phyloP scores from a whole-genome alignment of 805 yeast species.

The Ogataea nitratoaversa region DNA sequence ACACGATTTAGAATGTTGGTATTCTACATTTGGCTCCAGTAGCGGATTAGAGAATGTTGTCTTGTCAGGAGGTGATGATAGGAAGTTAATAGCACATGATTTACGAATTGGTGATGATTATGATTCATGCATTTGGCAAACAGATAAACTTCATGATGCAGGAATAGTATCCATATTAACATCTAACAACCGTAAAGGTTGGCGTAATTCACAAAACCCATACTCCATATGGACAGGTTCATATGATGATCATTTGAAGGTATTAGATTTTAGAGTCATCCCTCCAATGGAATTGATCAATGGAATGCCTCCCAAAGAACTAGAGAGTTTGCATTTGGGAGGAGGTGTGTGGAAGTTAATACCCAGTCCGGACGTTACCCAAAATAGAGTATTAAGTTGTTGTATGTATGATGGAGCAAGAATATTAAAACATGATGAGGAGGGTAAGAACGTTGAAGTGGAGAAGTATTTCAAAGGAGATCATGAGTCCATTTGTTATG shows the following conservation, averaged over 20 bases:
- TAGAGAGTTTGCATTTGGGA: slow-evolving; percentile 50
- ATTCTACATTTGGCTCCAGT: slow-evolving; percentile 61
- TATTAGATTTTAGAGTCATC: slow-evolving; percentile 61
- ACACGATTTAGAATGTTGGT: slow-evolving; percentile 88
- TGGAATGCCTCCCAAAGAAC: slow-evolving; percentile 50
- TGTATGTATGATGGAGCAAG: slow-evolving; percentile 97
- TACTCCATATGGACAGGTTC: slow-evolving; percentile 78
- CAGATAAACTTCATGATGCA: slow-evolving; percentile 70
- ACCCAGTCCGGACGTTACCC: slow-evolving; percentile 43
- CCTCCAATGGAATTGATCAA: slow-evolving; percentile 36
- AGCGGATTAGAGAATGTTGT: slow-evolving; percentile 53
- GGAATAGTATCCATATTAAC: slow-evolving; percentile 84
- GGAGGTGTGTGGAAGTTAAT: slow-evolving; percentile 96
- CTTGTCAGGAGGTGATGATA: slow-evolving; percentile 91
- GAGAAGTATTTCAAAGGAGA: slow-evolving; percentile 52
- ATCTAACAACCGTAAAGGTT: slow-evolving; percentile 33
- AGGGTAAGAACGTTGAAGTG: slow-evolving; percentile 26
- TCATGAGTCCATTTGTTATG: slow-evolving; percentile 92
- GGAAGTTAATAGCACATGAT: slow-evolving; percentile 71
- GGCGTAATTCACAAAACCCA: slow-evolving; percentile 37
- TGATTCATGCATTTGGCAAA: slow-evolving; percentile 28
- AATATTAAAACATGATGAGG: slow-evolving; percentile 40
- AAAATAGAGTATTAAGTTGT: slow-evolving; percentile 62
- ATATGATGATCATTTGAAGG: slow-evolving; percentile 76
- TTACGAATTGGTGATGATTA: slow-evolving; percentile 35